phyloP scores from a whole-genome alignment of 1,284 basidiomycete species.

The Ustilago hordei region DNA sequence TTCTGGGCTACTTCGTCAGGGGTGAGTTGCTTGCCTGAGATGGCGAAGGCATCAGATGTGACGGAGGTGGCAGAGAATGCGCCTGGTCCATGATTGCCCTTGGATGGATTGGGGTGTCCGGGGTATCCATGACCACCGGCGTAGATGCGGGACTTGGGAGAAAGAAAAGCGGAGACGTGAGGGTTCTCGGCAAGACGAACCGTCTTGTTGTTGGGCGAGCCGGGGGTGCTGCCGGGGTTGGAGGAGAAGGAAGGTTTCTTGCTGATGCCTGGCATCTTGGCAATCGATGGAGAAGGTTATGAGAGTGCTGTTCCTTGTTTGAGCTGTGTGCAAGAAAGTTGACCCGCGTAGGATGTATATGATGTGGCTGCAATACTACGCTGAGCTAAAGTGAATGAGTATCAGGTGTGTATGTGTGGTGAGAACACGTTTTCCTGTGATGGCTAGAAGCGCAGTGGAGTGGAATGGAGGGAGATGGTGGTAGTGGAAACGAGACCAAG shows the following conservation, averaged over 20 bases:
- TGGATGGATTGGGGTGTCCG: slow-evolving; percentile 17
- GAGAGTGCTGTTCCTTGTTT: no score
- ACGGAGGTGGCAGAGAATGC: slow-evolving; percentile 19
- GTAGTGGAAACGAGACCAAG: background rate
- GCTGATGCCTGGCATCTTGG: slow-evolving; percentile 36
- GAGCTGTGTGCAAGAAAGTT: no score
- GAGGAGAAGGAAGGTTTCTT: slow-evolving; percentile 31
- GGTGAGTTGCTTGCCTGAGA: slow-evolving; percentile 45
- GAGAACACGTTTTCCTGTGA: background rate
- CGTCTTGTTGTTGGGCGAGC: slow-evolving; percentile 35
- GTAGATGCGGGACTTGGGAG: slow-evolving; percentile 55
- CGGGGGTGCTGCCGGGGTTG: slow-evolving; percentile 16
- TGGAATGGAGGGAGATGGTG: background rate
- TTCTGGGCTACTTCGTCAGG: slow-evolving; percentile 58
- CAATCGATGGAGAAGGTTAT: no score
- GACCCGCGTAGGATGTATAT: background rate
- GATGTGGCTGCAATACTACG: background rate
- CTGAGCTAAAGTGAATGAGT: background rate
- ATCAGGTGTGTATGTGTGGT: background rate
- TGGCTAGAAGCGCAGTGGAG: background rate
- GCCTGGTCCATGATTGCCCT: slow-evolving; percentile 4
- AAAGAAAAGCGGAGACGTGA: slow-evolving; percentile 56
- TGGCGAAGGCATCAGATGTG: slow-evolving; percentile 20
- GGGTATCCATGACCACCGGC: slow-evolving; percentile 40
- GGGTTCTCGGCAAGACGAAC: slow-evolving; percentile 44